phyloP scores from a whole-genome alignment of 1,284 basidiomycete species.

The Puccinia novopanici region DNA sequence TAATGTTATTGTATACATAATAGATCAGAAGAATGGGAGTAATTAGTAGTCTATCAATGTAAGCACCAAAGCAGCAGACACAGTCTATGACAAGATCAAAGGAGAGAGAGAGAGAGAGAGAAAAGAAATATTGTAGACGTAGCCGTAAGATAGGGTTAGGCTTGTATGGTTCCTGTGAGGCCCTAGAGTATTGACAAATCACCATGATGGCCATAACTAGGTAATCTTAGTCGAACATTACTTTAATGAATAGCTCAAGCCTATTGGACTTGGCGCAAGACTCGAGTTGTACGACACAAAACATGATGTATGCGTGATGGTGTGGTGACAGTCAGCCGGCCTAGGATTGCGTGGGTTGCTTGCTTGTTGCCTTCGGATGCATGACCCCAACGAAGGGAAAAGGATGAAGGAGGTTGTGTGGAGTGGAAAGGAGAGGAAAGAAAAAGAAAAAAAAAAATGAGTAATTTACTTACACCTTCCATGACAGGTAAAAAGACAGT shows the following conservation, averaged over 20 bases:
- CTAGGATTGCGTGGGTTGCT: neutral
- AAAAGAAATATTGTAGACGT: slow-evolving; percentile 34
- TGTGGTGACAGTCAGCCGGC: slow-evolving; percentile 10
- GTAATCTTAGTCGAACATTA: neutral
- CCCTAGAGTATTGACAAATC: slow-evolving; percentile 18
- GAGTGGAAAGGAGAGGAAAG: neutral
- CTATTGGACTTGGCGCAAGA: neutral
- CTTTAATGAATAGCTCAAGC: neutral
- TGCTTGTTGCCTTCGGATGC: neutral
- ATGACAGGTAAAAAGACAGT: slow-evolving; percentile 93
- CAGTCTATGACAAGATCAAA: slow-evolving; percentile 35
- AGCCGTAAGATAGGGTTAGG: slow-evolving; percentile 13
- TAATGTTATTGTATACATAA: slow-evolving; percentile 23
- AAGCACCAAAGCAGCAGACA: slow-evolving; percentile 18
- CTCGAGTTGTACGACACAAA: neutral
- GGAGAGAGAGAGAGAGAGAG: slow-evolving; percentile 5
- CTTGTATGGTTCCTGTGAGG: slow-evolving; percentile 10
- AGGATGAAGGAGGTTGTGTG: neutral
- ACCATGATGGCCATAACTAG: slow-evolving; percentile 12
- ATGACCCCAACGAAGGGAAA: neutral
- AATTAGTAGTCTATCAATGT: slow-evolving; percentile 46
- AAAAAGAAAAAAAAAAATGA: neutral
- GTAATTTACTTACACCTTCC: slow-evolving; percentile 81
- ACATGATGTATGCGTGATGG: slow-evolving; percentile 4
- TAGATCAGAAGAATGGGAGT: slow-evolving; percentile 38